Evolutionary conservation across 805 yeast genomes (phyloP).

Genomic region (Myxozyma lipomycoides): DNA sequence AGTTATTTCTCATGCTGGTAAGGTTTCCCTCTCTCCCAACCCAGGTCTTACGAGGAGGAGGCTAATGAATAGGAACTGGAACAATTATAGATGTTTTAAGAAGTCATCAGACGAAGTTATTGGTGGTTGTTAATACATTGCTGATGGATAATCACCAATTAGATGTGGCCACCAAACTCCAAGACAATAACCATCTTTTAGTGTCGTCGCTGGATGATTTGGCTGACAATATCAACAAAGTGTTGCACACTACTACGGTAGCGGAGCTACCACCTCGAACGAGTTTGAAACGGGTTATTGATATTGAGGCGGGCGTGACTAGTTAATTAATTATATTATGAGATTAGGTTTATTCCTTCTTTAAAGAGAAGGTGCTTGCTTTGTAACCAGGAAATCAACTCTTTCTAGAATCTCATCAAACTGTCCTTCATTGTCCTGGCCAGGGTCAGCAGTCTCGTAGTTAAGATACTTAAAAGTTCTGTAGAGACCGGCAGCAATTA

Average conservation of each 20-base stretch:
- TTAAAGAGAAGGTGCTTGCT: too few species aligned
- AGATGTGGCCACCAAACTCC: conserved; percentile 65
- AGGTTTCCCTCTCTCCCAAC: too few species aligned
- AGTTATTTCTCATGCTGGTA: conserved; percentile 85
- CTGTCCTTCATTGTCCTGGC: conserved; percentile 54
- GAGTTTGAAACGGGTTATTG: background rate
- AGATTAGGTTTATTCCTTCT: too few species aligned
- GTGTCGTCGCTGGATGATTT: conserved; percentile 33
- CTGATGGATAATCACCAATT: conserved; percentile 87
- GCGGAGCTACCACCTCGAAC: conserved; percentile 3
- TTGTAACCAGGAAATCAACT: conserved; percentile 3
- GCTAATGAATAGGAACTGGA: too few species aligned
- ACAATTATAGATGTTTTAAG: conserved; percentile 78
- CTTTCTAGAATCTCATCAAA: conserved; percentile 2
- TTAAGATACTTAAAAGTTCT: conserved; percentile 59
- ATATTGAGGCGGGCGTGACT: background rate
- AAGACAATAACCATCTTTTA: conserved; percentile 15
- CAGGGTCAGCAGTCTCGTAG: conserved; percentile 66
- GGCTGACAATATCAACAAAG: conserved; percentile 7
- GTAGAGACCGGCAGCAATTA: conserved; percentile 65
- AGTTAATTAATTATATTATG: too few species aligned
- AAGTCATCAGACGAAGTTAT: conserved; percentile 45
- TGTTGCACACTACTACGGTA: background rate
- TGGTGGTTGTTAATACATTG: conserved; percentile 65
- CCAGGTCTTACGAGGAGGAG: too few species aligned